phyloP scores from a whole-genome alignment of 345 rosid genomes.

The Geranium brycei region DNA sequence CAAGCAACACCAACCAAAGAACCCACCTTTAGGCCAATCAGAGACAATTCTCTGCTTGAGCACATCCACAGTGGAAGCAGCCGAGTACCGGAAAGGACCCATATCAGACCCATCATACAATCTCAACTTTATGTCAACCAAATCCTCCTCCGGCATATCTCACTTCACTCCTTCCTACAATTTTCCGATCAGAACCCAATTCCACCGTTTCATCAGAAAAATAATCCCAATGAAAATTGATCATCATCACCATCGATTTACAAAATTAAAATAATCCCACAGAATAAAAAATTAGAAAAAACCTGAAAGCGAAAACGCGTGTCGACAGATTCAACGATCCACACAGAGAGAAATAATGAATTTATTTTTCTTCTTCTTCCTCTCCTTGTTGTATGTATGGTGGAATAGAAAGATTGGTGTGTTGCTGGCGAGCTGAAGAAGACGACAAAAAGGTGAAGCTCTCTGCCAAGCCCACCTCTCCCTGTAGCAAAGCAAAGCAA shows the following conservation, averaged over 20 bases:
- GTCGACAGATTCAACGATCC: background rate
- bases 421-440: slow-evolving; percentile 28
- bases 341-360: background rate
- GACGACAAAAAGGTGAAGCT: slow-evolving; percentile 13
- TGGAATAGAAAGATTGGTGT: slow-evolving; percentile 17
- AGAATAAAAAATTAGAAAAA: background rate
- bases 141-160: slow-evolving; percentile 79
- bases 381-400: background rate
- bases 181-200: background rate
- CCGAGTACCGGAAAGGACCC: slow-evolving; percentile 77
- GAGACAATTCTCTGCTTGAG: slow-evolving; percentile 83
- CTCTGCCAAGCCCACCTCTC: background rate
- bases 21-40: slow-evolving; percentile 87
- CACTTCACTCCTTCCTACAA: slow-evolving; percentile 9
- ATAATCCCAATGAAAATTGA: background rate
- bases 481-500: background rate
- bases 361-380: background rate
- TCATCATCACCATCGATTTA: background rate
- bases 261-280: background rate
- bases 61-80: slow-evolving; percentile 72
- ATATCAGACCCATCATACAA: slow-evolving; percentile 85
- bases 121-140: slow-evolving; percentile 76
- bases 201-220: background rate
- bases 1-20: background rate
- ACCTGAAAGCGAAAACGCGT: background rate